phyloP scores from a whole-genome alignment of 2,329 filamentous ascomycete genomes.

The Curvularia sp. region DNA sequence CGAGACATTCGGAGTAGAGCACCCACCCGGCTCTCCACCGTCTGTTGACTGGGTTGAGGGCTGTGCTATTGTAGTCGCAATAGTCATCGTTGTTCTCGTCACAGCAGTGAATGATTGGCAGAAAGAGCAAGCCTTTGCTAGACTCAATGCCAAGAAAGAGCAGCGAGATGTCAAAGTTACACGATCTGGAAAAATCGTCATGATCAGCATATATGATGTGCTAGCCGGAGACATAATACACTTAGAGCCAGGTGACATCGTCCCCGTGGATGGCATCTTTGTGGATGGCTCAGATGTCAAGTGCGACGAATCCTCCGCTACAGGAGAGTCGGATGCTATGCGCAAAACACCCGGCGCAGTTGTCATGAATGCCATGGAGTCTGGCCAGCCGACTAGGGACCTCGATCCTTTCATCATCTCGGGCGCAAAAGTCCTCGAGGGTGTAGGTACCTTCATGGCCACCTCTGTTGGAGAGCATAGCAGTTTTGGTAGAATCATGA shows the following conservation, averaged over 20 bases:
- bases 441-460: constrained; percentile 61
- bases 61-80: constrained; percentile 49
- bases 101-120: constrained; percentile 50
- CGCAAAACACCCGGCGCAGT: constrained; percentile 69
- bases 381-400: constrained; percentile 58
- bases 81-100: constrained; percentile 49
- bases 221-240: constrained; percentile 74
- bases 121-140: constrained; percentile 48
- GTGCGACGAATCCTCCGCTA: constrained; percentile 76
- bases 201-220: constrained; percentile 66
- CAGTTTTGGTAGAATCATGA: constrained; percentile 64
- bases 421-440: constrained; percentile 63
- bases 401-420: constrained; percentile 71
- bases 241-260: constrained; percentile 71
- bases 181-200: constrained; percentile 69
- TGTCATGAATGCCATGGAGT: constrained; percentile 64
- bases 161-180: constrained; percentile 54
- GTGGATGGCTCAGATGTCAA: constrained; percentile 70
- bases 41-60: constrained; percentile 53
- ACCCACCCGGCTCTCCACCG: constrained; percentile 52
- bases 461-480: constrained; percentile 64
- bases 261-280: constrained; percentile 74
- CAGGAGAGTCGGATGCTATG: constrained; percentile 74
- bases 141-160: constrained; percentile 48
- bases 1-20: constrained; percentile 63